Conservation (phyloP, 2,329 filamentous ascomycete genomes). For the Ascosphaera aggregata region DNA sequence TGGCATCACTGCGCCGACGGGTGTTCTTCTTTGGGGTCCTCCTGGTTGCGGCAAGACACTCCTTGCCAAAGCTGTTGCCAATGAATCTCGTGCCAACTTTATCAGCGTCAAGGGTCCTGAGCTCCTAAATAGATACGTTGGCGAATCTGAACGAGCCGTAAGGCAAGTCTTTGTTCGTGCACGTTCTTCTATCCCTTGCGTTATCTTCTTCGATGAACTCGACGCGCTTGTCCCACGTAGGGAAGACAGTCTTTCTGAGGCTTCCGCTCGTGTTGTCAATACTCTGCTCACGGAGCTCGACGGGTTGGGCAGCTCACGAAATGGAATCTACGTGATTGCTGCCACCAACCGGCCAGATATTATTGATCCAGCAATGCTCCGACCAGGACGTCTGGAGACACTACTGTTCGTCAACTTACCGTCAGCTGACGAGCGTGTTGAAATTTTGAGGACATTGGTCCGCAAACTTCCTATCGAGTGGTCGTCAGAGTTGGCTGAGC, state of each 20-base stretch:
- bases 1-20: constrained; percentile 81
- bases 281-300: constrained; percentile 99
- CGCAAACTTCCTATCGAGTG: constrained; percentile 29
- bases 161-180: constrained; percentile 99
- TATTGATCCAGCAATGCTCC: constrained; percentile 78
- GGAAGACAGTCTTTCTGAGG: constrained; percentile 95
- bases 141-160: constrained; percentile 95
- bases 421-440: constrained; percentile 51
- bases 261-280: constrained; percentile 92
- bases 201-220: constrained; percentile 99
- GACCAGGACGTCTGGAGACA: constrained; percentile 81
- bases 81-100: constrained; percentile 94
- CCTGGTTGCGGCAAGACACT: constrained; percentile 94
- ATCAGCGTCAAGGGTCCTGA: constrained; percentile 96
- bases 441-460: constrained; percentile 51
- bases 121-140: constrained; percentile 96
- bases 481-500: constrained; percentile 29
- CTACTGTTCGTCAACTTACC: constrained; percentile 81
- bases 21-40: constrained; percentile 87
- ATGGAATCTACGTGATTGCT: constrained; percentile 99
- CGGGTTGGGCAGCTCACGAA: constrained; percentile 94
- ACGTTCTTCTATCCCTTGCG: constrained; percentile 88
- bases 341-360: constrained; percentile 97
- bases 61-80: constrained; percentile 94
- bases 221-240: constrained; percentile 98